Conservation (phyloP, 257 asterid genomes). For the Craterostigma plantagineum region DNA sequence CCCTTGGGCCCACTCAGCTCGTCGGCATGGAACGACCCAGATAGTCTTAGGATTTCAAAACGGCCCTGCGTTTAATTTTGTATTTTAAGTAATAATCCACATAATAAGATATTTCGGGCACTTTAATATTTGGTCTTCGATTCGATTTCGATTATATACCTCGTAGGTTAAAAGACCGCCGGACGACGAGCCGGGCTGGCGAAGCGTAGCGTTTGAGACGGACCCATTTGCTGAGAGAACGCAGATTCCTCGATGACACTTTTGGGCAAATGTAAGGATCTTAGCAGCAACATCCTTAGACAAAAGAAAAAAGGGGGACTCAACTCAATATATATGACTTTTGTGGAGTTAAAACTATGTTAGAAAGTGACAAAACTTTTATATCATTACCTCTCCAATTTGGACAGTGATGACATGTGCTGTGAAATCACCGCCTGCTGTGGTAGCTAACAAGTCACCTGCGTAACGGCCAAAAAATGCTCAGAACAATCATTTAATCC, state of each 20-base stretch:
- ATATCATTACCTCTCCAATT: constrained; percentile 60
- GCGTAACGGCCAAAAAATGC: constrained; percentile 6
- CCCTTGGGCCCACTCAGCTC: constrained; percentile 53
- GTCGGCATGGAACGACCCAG: constrained; percentile 59
- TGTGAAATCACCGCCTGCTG: constrained; percentile 58
- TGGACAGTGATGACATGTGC: constrained; percentile 53
- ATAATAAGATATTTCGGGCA: not conserved
- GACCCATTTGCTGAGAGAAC: constrained; percentile 86
- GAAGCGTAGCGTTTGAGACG: constrained; percentile 72
- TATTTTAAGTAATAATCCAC: constrained; percentile 4
- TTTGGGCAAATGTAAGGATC: constrained; percentile 60
- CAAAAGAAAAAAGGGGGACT: constrained; percentile 46
- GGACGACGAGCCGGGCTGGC: constrained; percentile 87
- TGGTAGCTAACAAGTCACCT: constrained; percentile 49
- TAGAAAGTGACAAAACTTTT: not conserved
- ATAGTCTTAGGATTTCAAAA: constrained; percentile 64
- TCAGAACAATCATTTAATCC: not conserved
- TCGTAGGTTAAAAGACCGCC: constrained; percentile 80
- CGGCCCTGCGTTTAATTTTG: constrained; percentile 67
- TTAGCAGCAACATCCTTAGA: constrained; percentile 86
- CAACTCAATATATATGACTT: constrained; percentile 9
- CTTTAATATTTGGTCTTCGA: not conserved
- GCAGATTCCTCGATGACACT: constrained; percentile 67
- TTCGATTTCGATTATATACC: constrained; percentile 35
- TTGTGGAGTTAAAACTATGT: no score